Conservation (phyloP, 2,329 filamentous ascomycete genomes). For the Sporothrix brasiliensis region DNA sequence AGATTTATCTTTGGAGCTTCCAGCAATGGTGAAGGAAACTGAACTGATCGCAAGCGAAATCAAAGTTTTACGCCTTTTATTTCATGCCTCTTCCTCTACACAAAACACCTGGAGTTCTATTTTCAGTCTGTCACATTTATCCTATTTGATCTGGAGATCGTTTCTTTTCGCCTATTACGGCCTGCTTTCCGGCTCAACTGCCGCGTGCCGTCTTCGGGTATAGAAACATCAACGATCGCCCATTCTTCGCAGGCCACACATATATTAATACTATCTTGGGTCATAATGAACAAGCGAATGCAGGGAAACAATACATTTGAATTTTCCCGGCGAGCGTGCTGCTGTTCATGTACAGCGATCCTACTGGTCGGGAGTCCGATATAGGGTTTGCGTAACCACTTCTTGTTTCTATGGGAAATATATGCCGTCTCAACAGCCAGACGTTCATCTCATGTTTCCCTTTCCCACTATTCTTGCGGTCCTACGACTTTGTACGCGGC, state of each 20-base stretch:
- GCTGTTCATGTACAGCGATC: neutral
- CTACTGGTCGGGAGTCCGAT: neutral
- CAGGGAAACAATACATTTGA: neutral
- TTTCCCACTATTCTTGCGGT: neutral
- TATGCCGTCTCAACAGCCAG: neutral
- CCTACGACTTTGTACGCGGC: no score
- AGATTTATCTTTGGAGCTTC: no score
- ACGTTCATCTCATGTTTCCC: neutral
- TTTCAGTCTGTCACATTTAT: neutral
- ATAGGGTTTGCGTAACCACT: constrained; percentile 9
- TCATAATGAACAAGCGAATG: neutral
- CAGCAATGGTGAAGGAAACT: neutral
- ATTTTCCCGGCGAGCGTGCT: neutral
- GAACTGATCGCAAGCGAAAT: no score
- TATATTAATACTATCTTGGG: neutral
- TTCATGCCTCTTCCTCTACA: no score
- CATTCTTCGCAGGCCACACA: neutral
- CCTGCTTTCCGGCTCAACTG: constrained; percentile 24
- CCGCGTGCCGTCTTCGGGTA: constrained; percentile 19
- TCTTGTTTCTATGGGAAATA: neutral
- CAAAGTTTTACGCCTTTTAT: no score
- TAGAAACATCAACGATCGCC: neutral
- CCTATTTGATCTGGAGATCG: neutral
- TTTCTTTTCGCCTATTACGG: constrained; percentile 13
- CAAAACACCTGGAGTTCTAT: neutral